phyloP scores from a whole-genome alignment of 2,329 filamentous ascomycete species.

The Dendrostoma leiphaemia region DNA sequence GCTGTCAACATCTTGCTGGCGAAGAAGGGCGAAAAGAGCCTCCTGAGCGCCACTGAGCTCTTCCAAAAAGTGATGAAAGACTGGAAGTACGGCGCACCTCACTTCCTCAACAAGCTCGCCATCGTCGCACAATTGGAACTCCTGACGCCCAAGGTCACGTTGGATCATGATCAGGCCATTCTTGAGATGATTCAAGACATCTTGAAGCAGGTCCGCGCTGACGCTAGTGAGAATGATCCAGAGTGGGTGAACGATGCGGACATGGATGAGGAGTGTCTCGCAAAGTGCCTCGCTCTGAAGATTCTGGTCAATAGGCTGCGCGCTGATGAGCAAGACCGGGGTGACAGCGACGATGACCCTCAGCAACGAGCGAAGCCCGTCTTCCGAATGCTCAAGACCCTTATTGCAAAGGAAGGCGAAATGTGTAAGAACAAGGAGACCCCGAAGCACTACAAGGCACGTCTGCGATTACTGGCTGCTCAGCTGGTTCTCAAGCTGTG shows the following conservation, averaged over 20 bases:
- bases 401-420: conserved; percentile 76
- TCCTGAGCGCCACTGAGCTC: conserved; percentile 82
- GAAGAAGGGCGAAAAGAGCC: conserved; percentile 65
- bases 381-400: conserved; percentile 74
- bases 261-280: conserved; percentile 76
- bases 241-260: conserved; percentile 67
- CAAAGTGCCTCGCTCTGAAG: conserved; percentile 81
- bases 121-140: conserved; percentile 74
- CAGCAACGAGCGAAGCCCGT: conserved; percentile 65
- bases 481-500: conserved; percentile 83
- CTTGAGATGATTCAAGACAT: conserved; percentile 76
- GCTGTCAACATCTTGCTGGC: conserved; percentile 87
- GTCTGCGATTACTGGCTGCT: conserved; percentile 79
- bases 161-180: conserved; percentile 73
- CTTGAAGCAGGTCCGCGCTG: conserved; percentile 66
- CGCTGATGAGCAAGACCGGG: conserved; percentile 39
- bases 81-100: conserved; percentile 68
- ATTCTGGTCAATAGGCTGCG: conserved; percentile 84
- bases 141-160: conserved; percentile 68
- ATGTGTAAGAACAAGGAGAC: conserved; percentile 73
- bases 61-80: conserved; percentile 72
- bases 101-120: conserved; percentile 74
- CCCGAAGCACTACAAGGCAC: conserved; percentile 72
- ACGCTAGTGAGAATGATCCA: conserved; percentile 55
- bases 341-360: conserved; percentile 44